These are phyloP conservation scores for Morella rubra DNA, from an alignment of 306 rosid species.

Conservation along the genomic window DNA sequence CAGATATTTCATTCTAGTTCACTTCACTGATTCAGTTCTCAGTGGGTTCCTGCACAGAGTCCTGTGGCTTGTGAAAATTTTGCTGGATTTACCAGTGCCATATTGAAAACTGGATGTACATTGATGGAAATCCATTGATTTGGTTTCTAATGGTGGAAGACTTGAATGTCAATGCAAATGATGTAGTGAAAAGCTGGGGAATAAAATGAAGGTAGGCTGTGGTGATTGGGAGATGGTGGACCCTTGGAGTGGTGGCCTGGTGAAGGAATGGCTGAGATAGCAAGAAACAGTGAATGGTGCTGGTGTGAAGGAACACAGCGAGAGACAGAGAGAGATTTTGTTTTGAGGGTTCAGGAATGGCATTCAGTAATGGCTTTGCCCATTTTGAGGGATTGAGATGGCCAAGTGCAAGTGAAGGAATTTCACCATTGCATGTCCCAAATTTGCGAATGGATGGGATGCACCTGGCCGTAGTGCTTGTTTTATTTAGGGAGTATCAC, in stretches of 20 bases:
- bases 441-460: neutral
- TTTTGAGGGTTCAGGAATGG: neutral
- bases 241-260: no score
- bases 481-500: neutral
- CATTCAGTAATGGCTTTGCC: neutral
- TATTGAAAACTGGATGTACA: neutral
- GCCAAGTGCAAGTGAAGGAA: neutral
- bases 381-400: neutral
- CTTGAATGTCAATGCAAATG: neutral
- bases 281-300: no score
- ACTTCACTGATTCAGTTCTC: neutral
- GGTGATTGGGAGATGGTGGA: neutral
- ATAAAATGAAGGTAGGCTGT: neutral
- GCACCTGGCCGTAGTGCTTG: neutral
- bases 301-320: no score
- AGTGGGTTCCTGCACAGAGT: neutral
- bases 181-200: neutral
- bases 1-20: neutral
- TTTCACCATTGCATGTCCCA: neutral
- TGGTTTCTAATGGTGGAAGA: neutral
- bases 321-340: neutral
- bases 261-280: no score
- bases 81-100: neutral
- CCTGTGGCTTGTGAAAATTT: constrained; percentile 10
- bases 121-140: neutral